These are phyloP conservation scores for Glebionis coronaria DNA, from an alignment of 129 eudicot genomes.

Conservation along the genomic window DNA sequence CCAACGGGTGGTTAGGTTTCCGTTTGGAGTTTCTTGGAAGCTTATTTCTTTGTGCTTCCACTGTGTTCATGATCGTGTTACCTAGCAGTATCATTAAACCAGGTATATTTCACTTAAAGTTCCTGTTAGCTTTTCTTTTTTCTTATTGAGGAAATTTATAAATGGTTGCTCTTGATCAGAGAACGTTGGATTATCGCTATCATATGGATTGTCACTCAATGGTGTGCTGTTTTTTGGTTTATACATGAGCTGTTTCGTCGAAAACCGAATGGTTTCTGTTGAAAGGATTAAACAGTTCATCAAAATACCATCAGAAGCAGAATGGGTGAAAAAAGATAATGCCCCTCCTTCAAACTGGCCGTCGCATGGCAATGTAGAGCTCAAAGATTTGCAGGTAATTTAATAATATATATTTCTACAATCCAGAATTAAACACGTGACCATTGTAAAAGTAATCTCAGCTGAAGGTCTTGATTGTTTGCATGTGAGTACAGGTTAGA, in stretches of 20 bases:
- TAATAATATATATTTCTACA: neutral
- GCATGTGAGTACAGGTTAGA: conserved; percentile 49
- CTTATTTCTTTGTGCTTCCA: conserved; percentile 65
- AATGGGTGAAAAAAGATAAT: conserved; percentile 50
- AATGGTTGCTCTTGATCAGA: conserved; percentile 33
- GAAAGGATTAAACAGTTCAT: conserved; percentile 85
- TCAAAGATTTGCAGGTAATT: conserved; percentile 64
- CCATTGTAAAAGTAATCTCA: neutral
- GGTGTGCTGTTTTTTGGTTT: conserved; percentile 43
- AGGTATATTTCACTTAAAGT: conserved; percentile 35
- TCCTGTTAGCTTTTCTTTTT: neutral
- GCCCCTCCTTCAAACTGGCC: conserved; percentile 80
- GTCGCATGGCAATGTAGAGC: conserved; percentile 57
- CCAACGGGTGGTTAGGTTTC: conserved; percentile 81
- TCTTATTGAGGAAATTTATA: neutral
- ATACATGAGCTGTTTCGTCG: conserved; percentile 60
- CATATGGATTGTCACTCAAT: conserved; percentile 81
- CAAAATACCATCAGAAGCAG: conserved; percentile 74
- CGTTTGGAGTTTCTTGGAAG: conserved; percentile 84
- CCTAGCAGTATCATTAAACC: conserved; percentile 87
- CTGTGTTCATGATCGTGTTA: conserved; percentile 63
- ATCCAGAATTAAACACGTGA: neutral
- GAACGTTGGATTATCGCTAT: conserved; percentile 73
- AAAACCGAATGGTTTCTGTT: conserved; percentile 81
- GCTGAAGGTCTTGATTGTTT: conserved; percentile 5